A percentile compares a stretch with the other conserved stretches of the same genome.
These are phyloP conservation scores for Nicotiana sylvestris DNA, from an alignment of 257 asterid species.

Conservation along the genomic window DNA sequence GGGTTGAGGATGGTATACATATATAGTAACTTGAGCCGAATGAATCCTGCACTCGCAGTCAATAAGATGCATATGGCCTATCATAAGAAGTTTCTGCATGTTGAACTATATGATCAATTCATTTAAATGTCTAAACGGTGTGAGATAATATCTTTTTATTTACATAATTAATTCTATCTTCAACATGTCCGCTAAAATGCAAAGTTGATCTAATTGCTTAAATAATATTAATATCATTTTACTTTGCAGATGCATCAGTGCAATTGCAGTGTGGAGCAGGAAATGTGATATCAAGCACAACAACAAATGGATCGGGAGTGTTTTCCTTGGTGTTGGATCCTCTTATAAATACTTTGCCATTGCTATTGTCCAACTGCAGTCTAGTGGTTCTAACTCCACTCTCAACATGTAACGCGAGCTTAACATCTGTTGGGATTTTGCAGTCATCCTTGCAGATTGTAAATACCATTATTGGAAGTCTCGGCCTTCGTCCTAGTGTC, in stretches of 20 bases:
- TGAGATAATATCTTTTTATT: too few relatives aligned
- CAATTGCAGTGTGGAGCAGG: constrained; percentile 31
- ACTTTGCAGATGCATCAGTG: constrained; percentile 28
- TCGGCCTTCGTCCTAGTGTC: constrained; percentile 6
- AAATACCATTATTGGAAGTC: not conserved
- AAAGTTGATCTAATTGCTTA: too few relatives aligned
- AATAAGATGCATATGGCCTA: too few relatives aligned
- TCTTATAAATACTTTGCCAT: not conserved
- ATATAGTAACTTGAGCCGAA: not conserved
- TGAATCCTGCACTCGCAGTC: too few relatives aligned
- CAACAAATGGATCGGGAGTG: constrained; percentile 22
- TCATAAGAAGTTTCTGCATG: not conserved
- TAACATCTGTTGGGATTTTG: constrained; percentile 20
- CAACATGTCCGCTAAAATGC: not conserved
- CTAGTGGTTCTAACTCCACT: constrained; percentile 30
- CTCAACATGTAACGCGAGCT: constrained; percentile 29
- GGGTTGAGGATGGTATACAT: not conserved
- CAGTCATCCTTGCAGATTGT: constrained; percentile 3
- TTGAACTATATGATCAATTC: not conserved
- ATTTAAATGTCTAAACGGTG: not conserved
- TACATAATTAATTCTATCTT: not conserved
- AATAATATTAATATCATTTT: not conserved
- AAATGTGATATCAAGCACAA: constrained; percentile 24
- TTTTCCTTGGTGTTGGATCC: constrained; percentile 13
- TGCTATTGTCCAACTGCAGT: constrained; percentile 21